Evolutionary conservation across 371 early-diverging fungal species (phyloP), one percentile per base, ranked within the genome.

Genomic region (Basidiobolus meristosporus): DNA sequence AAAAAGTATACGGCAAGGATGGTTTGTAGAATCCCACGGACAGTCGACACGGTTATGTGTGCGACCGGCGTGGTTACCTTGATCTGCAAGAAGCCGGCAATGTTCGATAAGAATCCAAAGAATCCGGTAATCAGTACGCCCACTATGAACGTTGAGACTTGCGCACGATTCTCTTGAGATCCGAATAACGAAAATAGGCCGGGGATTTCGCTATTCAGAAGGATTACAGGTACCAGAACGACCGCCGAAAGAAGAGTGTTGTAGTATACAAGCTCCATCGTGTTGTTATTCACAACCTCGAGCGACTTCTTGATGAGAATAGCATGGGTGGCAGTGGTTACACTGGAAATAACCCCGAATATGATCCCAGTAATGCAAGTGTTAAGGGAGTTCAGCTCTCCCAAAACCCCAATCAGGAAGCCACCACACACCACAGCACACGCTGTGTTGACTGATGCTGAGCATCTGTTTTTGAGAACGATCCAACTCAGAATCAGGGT

Each of bases 61-160:
- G 67, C 62, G 18, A 68, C 55, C 2, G 70, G 70, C 0, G 63
- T 62, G 12, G 70, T 70, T 34, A 66, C 60, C 33, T 68, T 65
- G 44, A 70, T 70, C 45, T 68, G 68, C 39, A 70, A 51, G 51
- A 70, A 68, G 7, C 70, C 67, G 12, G 68, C 68, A 11, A 70
- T 31, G 51, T 70, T 70, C 41, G 68, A 58, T 38, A 70, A 50
- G 49, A 67, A 65, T 1, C 70, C 70, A 47, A 63, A 59, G 37
- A 65, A 43, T 7, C 70, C 70, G 14, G 59, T 62, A 12, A 62
- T 28, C 12, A 62, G 29, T 5, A 52, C 56, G 0, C 59, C 59
- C 9, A 47, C 14, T 20, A 61, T 16, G 42, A 59, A 55, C n/a
- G 39, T 48, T n/a, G 44, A 37, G 40, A 54, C 26, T 5, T 26